A percentile compares a stretch with the other conserved stretches of the same genome.
Conservation (phyloP, 345 rosid species). For the Euphorbia tirucalli region DNA sequence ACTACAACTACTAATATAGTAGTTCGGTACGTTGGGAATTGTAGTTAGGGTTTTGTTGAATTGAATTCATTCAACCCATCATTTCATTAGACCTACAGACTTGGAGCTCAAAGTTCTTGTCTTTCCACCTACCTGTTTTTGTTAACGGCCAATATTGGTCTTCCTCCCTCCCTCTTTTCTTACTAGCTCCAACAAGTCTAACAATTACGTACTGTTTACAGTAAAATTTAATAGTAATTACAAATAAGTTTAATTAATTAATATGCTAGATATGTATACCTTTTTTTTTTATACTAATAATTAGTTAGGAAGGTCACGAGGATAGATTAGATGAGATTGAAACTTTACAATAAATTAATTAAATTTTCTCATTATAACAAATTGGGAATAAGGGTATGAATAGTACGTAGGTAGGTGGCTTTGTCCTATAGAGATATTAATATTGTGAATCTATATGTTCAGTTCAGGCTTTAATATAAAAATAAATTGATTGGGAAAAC, state of each 20-base stretch:
- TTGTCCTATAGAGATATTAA: background rate
- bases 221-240: too few species aligned
- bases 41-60: background rate
- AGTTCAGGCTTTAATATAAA: background rate
- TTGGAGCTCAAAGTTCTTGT: conserved; percentile 6
- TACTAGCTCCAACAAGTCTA: too few species aligned
- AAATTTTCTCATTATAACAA: background rate
- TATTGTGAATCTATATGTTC: background rate
- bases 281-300: too few species aligned
- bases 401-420: background rate
- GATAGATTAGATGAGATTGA: background rate
- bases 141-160: conserved; percentile 4
- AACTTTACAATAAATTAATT: too few species aligned
- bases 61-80: conserved; percentile 13
- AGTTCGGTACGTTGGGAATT: too few species aligned
- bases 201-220: too few species aligned
- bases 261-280: too few species aligned
- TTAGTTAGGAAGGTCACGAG: background rate
- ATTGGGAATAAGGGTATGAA: background rate
- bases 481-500: too few species aligned
- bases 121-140: conserved; percentile 10
- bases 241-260: too few species aligned
- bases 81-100: conserved; percentile 15
- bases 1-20: too few species aligned
- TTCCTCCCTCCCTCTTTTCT: background rate